A percentile compares a stretch with the other conserved stretches of the same genome.
Evolutionary conservation across 2,329 filamentous ascomycete species (phyloP).

Genomic region (Penicillium sp.): DNA sequence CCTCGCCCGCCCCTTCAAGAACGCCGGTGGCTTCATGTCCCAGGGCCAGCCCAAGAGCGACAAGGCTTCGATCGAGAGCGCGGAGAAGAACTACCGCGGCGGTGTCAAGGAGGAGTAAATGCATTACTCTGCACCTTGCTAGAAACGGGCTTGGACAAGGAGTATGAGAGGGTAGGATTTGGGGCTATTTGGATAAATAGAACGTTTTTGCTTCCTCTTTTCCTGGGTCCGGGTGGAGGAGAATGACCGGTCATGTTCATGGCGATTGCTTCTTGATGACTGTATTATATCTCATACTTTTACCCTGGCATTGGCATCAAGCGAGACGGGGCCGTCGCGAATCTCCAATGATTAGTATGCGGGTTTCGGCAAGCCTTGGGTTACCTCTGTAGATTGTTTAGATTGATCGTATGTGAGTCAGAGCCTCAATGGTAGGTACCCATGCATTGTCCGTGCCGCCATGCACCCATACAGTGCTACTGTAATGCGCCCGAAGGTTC

Average conservation of each 20-base stretch:
- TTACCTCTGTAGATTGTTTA: not conserved
- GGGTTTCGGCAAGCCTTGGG: not conserved
- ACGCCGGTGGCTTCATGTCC: slow-evolving; percentile 76
- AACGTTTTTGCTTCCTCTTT: not conserved
- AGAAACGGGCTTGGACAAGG: not conserved
- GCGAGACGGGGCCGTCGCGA: not conserved
- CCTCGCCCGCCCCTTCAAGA: slow-evolving; percentile 95
- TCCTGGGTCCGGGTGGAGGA: not conserved
- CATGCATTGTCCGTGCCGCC: not conserved
- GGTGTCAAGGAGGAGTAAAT: slow-evolving; percentile 55
- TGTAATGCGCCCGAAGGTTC: not conserved
- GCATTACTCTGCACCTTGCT: not conserved
- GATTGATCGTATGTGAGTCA: not conserved
- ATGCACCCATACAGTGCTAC: not conserved
- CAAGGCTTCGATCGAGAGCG: slow-evolving; percentile 68
- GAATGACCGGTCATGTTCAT: not conserved
- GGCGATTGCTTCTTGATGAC: slow-evolving; percentile 7
- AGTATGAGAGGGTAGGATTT: not conserved
- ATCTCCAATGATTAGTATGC: not conserved
- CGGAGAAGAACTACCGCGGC: slow-evolving; percentile 52
- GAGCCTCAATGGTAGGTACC: not conserved
- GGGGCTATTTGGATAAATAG: not conserved
- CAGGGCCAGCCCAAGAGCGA: slow-evolving; percentile 78
- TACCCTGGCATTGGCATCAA: not conserved
- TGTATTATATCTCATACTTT: slow-evolving; percentile 13